Conservation (phyloP, 371 early-diverging fungal species). For the Saksenaea vasiformis region DNA sequence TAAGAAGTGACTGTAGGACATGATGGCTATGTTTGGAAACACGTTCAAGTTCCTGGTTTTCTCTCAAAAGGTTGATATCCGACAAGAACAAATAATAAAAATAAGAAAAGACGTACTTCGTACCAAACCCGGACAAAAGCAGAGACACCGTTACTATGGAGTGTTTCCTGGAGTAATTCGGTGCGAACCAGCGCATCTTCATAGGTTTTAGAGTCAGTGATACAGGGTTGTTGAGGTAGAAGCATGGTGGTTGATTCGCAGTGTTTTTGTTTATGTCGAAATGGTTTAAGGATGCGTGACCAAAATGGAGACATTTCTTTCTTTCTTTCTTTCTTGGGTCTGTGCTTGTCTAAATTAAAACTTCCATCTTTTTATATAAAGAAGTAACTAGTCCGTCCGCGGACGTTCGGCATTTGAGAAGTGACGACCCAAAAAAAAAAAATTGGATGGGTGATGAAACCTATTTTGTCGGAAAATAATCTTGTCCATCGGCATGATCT, state of each 20-base stretch:
- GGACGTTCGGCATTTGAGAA: neutral
- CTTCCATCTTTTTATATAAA: neutral
- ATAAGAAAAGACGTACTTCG: neutral
- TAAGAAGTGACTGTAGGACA: neutral
- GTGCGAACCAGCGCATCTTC: slow-evolving; percentile 1
- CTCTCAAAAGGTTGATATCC: neutral
- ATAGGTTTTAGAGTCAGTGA: slow-evolving; percentile 4
- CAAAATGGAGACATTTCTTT: neutral
- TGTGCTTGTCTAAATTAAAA: neutral
- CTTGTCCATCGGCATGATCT: neutral
- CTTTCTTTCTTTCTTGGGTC: neutral
- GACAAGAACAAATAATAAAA: neutral
- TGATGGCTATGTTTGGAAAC: neutral
- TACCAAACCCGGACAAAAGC: slow-evolving; percentile 13
- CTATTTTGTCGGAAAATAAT: neutral
- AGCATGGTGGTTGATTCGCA: neutral
- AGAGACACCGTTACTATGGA: neutral
- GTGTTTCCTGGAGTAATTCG: neutral
- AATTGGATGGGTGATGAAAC: neutral
- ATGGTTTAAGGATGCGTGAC: neutral
- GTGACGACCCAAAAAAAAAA: neutral
- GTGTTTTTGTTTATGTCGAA: neutral
- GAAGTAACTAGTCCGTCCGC: neutral
- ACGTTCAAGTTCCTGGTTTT: slow-evolving; percentile 8
- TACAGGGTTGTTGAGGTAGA: neutral